Evolutionary conservation across 768 basidiomycete genomes (phyloP).

Genomic region (Basidioascus undulatus): DNA sequence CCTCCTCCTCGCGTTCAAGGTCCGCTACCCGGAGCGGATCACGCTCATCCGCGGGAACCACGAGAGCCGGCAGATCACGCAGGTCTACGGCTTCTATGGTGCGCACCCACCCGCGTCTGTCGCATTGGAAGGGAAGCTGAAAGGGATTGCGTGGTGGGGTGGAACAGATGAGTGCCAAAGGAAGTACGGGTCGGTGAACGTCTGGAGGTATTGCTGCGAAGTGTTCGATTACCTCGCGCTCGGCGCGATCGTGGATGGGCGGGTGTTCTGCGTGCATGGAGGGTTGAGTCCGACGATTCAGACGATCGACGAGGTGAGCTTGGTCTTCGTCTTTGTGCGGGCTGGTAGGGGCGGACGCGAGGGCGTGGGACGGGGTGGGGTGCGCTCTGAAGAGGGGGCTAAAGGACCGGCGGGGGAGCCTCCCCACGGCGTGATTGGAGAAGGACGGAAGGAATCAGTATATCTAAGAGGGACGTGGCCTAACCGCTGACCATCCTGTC

Average conservation of each 20-base stretch:
- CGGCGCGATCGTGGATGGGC: constrained; percentile 86
- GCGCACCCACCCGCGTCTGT: too few species aligned
- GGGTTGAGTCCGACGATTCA: constrained; percentile 75
- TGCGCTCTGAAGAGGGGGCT: too few species aligned
- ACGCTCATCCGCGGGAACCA: constrained; percentile 94
- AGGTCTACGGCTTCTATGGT: constrained; percentile 26
- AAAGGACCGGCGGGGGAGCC: too few species aligned
- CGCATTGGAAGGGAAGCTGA: too few species aligned
- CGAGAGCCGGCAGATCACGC: constrained; percentile 90
- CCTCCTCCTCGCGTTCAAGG: constrained; percentile 74
- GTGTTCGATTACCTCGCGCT: constrained; percentile 92
- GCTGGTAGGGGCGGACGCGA: not conserved
- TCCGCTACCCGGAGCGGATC: constrained; percentile 90
- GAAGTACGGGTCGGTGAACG: constrained; percentile 79
- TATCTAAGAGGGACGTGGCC: too few species aligned
- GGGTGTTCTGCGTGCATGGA: constrained; percentile 93
- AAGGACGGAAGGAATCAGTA: too few species aligned
- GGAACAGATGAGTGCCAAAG: constrained; percentile 95
- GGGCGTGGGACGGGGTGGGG: not conserved
- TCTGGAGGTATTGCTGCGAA: constrained; percentile 96
- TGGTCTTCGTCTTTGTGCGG: not conserved
- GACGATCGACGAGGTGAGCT: constrained; percentile 60
- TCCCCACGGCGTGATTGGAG: too few species aligned
- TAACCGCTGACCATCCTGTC: too few species aligned
- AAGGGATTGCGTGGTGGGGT: too few species aligned